These are phyloP conservation scores for Arthrocladium fulminans DNA, from an alignment of 2,329 filamentous ascomycete genomes.

Conservation along the genomic window DNA sequence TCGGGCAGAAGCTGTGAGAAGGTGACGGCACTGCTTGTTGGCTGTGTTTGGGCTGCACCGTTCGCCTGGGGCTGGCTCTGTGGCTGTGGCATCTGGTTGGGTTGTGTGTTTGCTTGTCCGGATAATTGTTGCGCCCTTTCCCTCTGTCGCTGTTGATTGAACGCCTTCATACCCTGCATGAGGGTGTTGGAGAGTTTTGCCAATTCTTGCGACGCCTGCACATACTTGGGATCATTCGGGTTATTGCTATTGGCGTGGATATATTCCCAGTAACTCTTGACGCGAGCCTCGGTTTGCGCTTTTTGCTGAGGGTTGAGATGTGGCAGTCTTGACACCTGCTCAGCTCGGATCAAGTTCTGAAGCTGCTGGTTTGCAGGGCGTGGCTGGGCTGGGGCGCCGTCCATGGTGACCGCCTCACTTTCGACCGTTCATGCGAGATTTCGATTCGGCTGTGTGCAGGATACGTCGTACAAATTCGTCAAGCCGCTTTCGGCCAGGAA, in stretches of 20 bases:
- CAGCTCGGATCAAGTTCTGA: slow-evolving; percentile 42
- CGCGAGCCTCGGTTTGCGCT: slow-evolving; percentile 45
- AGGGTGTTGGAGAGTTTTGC: slow-evolving; percentile 42
- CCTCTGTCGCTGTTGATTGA: slow-evolving; percentile 22
- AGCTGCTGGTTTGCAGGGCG: slow-evolving; percentile 27
- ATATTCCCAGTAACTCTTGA: slow-evolving; percentile 46
- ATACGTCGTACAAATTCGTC: slow-evolving; percentile 1
- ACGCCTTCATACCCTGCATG: slow-evolving; percentile 44
- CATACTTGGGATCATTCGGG: slow-evolving; percentile 41
- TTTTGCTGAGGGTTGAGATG: slow-evolving; percentile 48
- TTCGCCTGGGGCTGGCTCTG: slow-evolving; percentile 10
- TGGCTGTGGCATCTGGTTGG: slow-evolving; percentile 9
- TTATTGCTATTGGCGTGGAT: slow-evolving; percentile 29
- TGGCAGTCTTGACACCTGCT: slow-evolving; percentile 45
- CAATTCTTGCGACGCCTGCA: slow-evolving; percentile 43
- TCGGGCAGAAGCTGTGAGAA: slow-evolving; percentile 37
- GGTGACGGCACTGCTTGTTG: slow-evolving; percentile 29
- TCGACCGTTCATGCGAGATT: slow-evolving; percentile 1
- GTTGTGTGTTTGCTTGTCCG: slow-evolving; percentile 16
- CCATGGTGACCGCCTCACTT: slow-evolving; percentile 24
- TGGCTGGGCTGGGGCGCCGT: slow-evolving; percentile 23
- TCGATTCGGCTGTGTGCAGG: slow-evolving; percentile 3
- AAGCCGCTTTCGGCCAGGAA: neutral
- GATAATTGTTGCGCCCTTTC: slow-evolving; percentile 26
- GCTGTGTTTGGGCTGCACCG: slow-evolving; percentile 15